phyloP scores from a whole-genome alignment of 805 yeast genomes.

The Wickerhamomyces chaumierensis region DNA sequence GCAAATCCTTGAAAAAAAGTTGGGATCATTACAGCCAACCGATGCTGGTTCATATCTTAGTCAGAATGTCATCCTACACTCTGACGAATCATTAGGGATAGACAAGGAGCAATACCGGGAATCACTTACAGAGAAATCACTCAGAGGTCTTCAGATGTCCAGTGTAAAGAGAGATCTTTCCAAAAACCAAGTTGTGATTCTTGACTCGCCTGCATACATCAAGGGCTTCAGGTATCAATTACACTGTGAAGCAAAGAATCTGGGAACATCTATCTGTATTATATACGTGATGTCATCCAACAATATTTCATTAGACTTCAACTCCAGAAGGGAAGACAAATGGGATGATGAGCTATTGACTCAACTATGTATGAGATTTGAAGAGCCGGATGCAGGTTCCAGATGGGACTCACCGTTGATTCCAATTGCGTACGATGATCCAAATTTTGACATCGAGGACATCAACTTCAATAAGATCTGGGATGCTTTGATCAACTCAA shows the following conservation, averaged over 20 bases:
- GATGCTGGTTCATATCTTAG: constrained; percentile 42
- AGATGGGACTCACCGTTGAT: constrained; percentile 94
- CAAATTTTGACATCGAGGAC: constrained; percentile 47
- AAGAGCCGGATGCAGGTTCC: constrained; percentile 78
- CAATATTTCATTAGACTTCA: constrained; percentile 55
- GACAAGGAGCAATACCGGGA: constrained; percentile 56
- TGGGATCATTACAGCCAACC: constrained; percentile 26
- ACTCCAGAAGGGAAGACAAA: constrained; percentile 24
- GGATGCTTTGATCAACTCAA: constrained; percentile 39
- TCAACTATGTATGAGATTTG: constrained; percentile 74
- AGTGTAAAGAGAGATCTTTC: constrained; percentile 79
- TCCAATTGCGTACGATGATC: constrained; percentile 46
- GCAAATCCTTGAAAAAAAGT: constrained; percentile 32
- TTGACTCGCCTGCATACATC: constrained; percentile 81
- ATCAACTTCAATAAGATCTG: constrained; percentile 27
- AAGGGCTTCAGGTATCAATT: constrained; percentile 93
- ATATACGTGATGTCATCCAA: constrained; percentile 66
- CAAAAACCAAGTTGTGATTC: constrained; percentile 59
- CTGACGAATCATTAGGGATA: constrained; percentile 72
- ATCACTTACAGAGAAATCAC: constrained; percentile 65
- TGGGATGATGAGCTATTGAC: constrained; percentile 62
- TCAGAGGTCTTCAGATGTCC: constrained; percentile 76
- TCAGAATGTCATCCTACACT: constrained; percentile 46
- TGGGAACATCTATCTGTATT: constrained; percentile 72
- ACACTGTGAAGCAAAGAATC: constrained; percentile 84